Evolutionary conservation across 2,329 filamentous ascomycete species (phyloP).

Genomic region (Diaporthe nobilis): DNA sequence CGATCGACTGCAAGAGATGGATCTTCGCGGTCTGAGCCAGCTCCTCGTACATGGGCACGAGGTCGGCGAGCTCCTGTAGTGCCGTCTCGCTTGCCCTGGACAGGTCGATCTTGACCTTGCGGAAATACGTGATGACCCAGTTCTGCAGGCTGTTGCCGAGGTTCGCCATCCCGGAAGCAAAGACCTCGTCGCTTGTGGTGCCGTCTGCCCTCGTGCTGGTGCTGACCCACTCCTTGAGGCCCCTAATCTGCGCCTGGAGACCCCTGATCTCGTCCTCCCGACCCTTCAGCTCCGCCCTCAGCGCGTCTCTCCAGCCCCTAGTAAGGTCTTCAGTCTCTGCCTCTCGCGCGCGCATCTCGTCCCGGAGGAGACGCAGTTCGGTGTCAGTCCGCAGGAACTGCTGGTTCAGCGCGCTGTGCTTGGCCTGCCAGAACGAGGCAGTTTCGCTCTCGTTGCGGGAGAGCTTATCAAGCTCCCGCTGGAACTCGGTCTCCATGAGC

Average conservation of each 20-base stretch:
- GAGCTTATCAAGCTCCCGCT: slow-evolving; percentile 66
- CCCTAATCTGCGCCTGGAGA: slow-evolving; percentile 72
- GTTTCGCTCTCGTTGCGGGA: slow-evolving; percentile 69
- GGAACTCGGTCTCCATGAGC: slow-evolving; percentile 68
- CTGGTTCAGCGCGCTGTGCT: slow-evolving; percentile 66
- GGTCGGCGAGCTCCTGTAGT: slow-evolving; percentile 58
- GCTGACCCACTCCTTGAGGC: slow-evolving; percentile 81
- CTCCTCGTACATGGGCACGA: slow-evolving; percentile 72
- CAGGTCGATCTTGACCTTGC: slow-evolving; percentile 71
- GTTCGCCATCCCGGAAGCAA: slow-evolving; percentile 72
- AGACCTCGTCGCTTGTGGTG: slow-evolving; percentile 76
- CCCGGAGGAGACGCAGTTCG: slow-evolving; percentile 64
- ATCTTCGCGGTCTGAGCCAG: slow-evolving; percentile 70
- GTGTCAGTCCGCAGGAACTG: slow-evolving; percentile 67
- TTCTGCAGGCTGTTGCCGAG: slow-evolving; percentile 79
- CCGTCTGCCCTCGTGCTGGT: slow-evolving; percentile 73
- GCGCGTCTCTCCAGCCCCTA: slow-evolving; percentile 63
- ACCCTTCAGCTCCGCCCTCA: slow-evolving; percentile 60
- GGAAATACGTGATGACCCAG: slow-evolving; percentile 80
- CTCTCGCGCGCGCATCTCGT: slow-evolving; percentile 63
- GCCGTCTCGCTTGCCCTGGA: slow-evolving; percentile 57
- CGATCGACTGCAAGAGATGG: slow-evolving; percentile 73
- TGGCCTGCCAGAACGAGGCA: slow-evolving; percentile 70
- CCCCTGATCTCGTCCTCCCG: slow-evolving; percentile 70
- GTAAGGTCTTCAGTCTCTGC: slow-evolving; percentile 62